Conservation (phyloP, 495 filamentous ascomycete species). For the Saxophila tyrrhenica region DNA sequence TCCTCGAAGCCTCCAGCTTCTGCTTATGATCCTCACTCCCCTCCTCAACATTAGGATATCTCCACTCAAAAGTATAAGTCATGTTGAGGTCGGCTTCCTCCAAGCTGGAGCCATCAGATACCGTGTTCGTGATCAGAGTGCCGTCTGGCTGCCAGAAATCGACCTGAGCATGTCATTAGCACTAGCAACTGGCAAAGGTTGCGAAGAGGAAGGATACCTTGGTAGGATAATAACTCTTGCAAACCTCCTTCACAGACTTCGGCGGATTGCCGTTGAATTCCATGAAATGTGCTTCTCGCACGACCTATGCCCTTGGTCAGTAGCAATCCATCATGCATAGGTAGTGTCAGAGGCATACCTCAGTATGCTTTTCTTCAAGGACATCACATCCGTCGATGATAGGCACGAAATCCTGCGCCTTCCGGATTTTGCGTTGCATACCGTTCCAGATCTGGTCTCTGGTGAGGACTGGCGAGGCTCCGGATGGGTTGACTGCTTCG, state of each 20-base stretch:
- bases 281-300: slow-evolving; percentile 12
- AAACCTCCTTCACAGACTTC: slow-evolving; percentile 12
- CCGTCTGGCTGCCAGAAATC: slow-evolving; percentile 27
- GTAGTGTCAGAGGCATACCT: too few relatives aligned
- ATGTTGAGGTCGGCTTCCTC: slow-evolving; percentile 34
- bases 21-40: slow-evolving; percentile 23
- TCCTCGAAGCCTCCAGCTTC: slow-evolving; percentile 20
- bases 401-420: slow-evolving; percentile 41
- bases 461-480: slow-evolving; percentile 32
- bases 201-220: slow-evolving; percentile 16
- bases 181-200: not conserved
- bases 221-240: slow-evolving; percentile 13
- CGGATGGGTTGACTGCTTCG: slow-evolving; percentile 39
- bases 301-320: too few relatives aligned
- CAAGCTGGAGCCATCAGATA: slow-evolving; percentile 36
- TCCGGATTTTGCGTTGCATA: slow-evolving; percentile 39
- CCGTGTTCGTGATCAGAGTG: slow-evolving; percentile 36
- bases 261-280: not conserved
- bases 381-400: slow-evolving; percentile 36
- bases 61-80: slow-evolving; percentile 47
- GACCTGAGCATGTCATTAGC: slow-evolving; percentile 14
- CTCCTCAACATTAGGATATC: slow-evolving; percentile 30
- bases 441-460: slow-evolving; percentile 40
- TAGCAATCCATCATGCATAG: too few relatives aligned
- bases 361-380: slow-evolving; percentile 27